Evolutionary conservation across 495 filamentous ascomycete genomes (phyloP), one percentile per base, ranked within the genome.

Genomic region (Rusavskia elegans): DNA sequence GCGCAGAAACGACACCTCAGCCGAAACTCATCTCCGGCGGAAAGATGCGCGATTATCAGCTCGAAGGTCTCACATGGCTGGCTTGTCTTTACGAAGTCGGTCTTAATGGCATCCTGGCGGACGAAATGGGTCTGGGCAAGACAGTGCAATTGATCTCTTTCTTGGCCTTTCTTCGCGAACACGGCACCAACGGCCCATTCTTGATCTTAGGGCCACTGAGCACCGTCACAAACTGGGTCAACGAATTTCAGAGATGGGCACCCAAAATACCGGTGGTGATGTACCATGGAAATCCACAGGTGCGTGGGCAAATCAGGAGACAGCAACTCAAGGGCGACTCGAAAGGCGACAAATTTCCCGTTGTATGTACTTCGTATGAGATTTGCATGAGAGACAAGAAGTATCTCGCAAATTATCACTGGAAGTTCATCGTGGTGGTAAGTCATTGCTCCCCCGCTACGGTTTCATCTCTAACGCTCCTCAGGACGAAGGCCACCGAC

Each of bases 81-180:
- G 80, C 77, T 30, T 81, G 80, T 4, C 64, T 87, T 7, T 94
- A 87, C 63, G 87, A 95, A 73, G 95, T 95, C 63, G 89, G 92
- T 5, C 73, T 97, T 61, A 94, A 88, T 60, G 92, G 92, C 0
- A 98, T 98, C 55, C 65, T 98, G 21, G 92, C 92, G 0, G 92
- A 98, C 61, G 92, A 98, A 65, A 98, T 98, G 92, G 92, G 92
- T 1, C 65, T 97, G 25, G 90, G 90, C 58, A 97, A 97, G 71
- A 97, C 90, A 0, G 76, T 98, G 2, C 92, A 98, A 66, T 85
- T 89, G 0, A 97, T 97, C 38, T 84, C 87, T 0, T 78, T 97
- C 54, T 77, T 97, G 39, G 92, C 92, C 0, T 84, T 90, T 57
- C 69, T 97, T 23, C 79, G 89, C 61, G 89, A 95, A 61, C 83